These are phyloP conservation scores for Pseudozyma sp. DNA, from an alignment of 1,284 basidiomycete genomes.

Conservation along the genomic window DNA sequence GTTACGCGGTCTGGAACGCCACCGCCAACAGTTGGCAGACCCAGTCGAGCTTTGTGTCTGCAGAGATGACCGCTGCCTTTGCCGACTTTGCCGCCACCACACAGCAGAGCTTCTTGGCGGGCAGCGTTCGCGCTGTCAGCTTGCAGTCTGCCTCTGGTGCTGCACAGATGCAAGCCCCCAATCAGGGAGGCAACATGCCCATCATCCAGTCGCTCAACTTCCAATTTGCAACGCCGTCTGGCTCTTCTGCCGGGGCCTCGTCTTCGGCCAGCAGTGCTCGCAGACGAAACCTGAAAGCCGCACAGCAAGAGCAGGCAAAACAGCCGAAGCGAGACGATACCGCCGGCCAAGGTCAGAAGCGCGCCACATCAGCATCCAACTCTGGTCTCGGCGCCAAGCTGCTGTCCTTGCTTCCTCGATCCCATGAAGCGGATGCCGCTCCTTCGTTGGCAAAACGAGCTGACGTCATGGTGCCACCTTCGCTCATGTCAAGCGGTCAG, in stretches of 20 bases:
- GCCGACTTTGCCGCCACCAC: conserved; percentile 72
- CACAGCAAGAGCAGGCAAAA: conserved; percentile 9
- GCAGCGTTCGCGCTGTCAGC: conserved; percentile 70
- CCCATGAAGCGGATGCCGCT: conserved; percentile 1
- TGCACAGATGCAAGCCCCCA: conserved; percentile 68
- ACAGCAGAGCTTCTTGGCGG: conserved; percentile 70
- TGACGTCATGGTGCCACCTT: conserved; percentile 57
- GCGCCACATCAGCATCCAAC: not conserved
- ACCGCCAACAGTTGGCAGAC: conserved; percentile 75
- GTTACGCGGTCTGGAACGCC: conserved; percentile 84
- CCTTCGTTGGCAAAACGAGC: conserved; percentile 45
- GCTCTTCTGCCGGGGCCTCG: conserved; percentile 21
- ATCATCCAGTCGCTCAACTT: conserved; percentile 59
- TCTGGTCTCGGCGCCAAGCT: conserved; percentile 27
- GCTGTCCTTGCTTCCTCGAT: conserved; percentile 33
- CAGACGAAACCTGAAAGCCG: conserved; percentile 10
- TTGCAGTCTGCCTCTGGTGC: conserved; percentile 70
- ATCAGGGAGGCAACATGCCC: conserved; percentile 61
- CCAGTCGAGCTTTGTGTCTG: conserved; percentile 69
- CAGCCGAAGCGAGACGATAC: conserved; percentile 2
- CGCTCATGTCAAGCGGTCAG: conserved; percentile 74
- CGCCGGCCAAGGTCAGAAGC: conserved; percentile 3
- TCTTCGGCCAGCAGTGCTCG: conserved; percentile 29
- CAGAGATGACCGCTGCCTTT: conserved; percentile 79
- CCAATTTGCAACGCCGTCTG: conserved; percentile 75